Evolutionary conservation across 371 early-diverging fungal genomes (phyloP).

Genomic region (Apophysomyces ossiformis): DNA sequence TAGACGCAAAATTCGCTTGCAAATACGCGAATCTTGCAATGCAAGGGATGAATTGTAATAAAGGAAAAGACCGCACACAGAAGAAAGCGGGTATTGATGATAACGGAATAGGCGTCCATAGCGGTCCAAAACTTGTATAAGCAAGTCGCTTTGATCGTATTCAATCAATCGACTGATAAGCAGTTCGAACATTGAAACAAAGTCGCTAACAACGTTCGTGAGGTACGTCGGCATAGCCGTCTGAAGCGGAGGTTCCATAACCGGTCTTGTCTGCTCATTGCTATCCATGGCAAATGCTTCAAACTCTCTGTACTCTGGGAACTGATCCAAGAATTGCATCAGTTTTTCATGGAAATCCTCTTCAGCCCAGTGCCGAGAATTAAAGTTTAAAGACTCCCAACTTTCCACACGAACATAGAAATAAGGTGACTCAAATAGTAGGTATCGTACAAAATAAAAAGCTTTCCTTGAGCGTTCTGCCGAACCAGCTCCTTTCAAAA

Average conservation of each 20-base stretch:
- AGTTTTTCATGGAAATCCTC: constrained; percentile 71
- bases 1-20: constrained; percentile 66
- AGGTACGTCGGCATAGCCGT: constrained; percentile 72
- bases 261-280: constrained; percentile 30
- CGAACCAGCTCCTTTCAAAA: constrained; percentile 68
- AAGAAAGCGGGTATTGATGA: constrained; percentile 72
- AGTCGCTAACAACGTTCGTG: constrained; percentile 70
- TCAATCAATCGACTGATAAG: constrained; percentile 74
- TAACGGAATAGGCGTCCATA: constrained; percentile 71
- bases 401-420: constrained; percentile 64
- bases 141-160: constrained; percentile 60
- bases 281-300: constrained; percentile 65
- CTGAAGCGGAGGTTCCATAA: constrained; percentile 64
- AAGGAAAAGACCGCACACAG: constrained; percentile 67
- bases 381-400: constrained; percentile 70
- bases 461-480: constrained; percentile 48
- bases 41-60: constrained; percentile 71
- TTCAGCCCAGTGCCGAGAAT: constrained; percentile 76
- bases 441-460: constrained; percentile 57
- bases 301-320: constrained; percentile 78
- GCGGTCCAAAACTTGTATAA: constrained; percentile 66
- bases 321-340: constrained; percentile 63
- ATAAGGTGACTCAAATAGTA: constrained; percentile 66
- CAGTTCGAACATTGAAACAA: constrained; percentile 69
- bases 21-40: constrained; percentile 59